These are phyloP conservation scores for Pichia sp. DNA, from an alignment of 1,139 yeast species.

Conservation along the genomic window DNA sequence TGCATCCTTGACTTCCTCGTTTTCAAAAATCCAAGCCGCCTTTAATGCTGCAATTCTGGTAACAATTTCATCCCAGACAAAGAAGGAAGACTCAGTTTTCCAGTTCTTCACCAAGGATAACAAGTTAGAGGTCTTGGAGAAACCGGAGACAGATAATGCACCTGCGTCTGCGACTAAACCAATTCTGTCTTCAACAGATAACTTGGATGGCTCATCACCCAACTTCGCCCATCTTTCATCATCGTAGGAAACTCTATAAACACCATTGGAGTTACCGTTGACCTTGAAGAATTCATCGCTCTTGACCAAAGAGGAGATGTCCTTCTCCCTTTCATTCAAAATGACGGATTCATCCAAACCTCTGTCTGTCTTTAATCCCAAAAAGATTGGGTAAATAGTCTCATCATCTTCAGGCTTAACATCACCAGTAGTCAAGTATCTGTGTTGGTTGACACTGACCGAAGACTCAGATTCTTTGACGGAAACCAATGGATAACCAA, in stretches of 20 bases:
- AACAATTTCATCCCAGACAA: slow-evolving; percentile 63
- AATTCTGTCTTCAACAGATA: slow-evolving; percentile 56
- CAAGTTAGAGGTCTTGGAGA: slow-evolving; percentile 44
- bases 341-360: slow-evolving; percentile 47
- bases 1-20: slow-evolving; percentile 45
- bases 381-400: slow-evolving; percentile 71
- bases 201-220: slow-evolving; percentile 40
- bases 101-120: slow-evolving; percentile 40
- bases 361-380: slow-evolving; percentile 48
- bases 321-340: slow-evolving; percentile 55
- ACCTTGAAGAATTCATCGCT: slow-evolving; percentile 42
- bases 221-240: slow-evolving; percentile 42
- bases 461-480: slow-evolving; percentile 30
- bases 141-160: slow-evolving; percentile 57
- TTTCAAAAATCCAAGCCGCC: slow-evolving; percentile 67
- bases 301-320: slow-evolving; percentile 9
- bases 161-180: slow-evolving; percentile 64
- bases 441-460: slow-evolving; percentile 40
- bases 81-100: slow-evolving; percentile 46
- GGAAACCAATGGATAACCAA: slow-evolving; percentile 48
- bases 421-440: slow-evolving; percentile 57
- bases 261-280: slow-evolving; percentile 59
- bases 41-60: slow-evolving; percentile 45
- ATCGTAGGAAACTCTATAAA: slow-evolving; percentile 61
- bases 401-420: slow-evolving; percentile 36